Evolutionary conservation across 1,284 basidiomycete genomes (phyloP), one percentile per base, ranked within the genome.

Genomic region (Sutorius eximius): DNA sequence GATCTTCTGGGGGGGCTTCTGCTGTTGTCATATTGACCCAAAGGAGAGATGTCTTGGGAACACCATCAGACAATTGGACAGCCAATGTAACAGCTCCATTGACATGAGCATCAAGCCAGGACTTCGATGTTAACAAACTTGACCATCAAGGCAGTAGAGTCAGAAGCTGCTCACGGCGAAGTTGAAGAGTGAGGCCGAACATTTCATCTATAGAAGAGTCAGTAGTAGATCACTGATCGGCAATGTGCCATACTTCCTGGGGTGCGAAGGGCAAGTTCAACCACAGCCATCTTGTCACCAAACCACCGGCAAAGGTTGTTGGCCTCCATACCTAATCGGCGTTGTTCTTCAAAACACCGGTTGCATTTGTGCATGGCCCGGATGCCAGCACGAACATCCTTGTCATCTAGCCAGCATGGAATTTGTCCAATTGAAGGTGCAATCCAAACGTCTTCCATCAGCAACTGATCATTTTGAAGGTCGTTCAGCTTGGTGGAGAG

Each of bases 391-490:
- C 61, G 63, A 2, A 75, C 60, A 8, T 64, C 53, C 1, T 44
- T 24, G 22, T 24, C 22, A 24, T 24, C 22, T 5, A 24, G 22
- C 22, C 22, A 24, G 22, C 22, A 24, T 15, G 71, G 75, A n/a
- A 32, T 56, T 4, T 49, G 46, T 2, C 49, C 57, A 1, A 52
- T 10, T 0, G 61, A 51, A 2, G 56, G 63, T 0, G 62, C 57
- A 8, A 75, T 70, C 37, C 51, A 78, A 0, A 78, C 64, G 52
- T 77, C 76, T 40, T 75, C 65, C 63, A 76, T 70, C 0, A 78
- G 58, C 3, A 37, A 53, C 0, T 67, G 51, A 45, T 67, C 49
- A 8, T 71, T 65, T 2, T 67, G 59, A 15, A 77, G 63, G 0
- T 59, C 60, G 0, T 55, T 53, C 0, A 77, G 60, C 22, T 67